Conservation (phyloP, 2,329 filamentous ascomycete species). For the Stagonosporopsis cucurbitacearum region DNA sequence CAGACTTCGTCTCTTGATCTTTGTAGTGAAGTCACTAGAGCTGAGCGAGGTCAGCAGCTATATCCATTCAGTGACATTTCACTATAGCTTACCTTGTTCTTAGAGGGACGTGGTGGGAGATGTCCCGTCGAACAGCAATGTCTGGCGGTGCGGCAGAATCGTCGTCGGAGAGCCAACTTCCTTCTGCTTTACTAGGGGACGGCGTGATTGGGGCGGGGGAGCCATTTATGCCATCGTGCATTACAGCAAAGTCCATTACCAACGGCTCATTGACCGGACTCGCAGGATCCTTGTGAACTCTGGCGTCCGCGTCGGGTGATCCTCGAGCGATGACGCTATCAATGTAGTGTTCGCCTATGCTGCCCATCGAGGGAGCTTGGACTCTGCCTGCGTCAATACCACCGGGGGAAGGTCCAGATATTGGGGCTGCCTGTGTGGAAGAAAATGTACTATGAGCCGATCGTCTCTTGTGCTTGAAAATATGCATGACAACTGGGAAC, state of each 20-base stretch:
- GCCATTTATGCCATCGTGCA: constrained; percentile 32
- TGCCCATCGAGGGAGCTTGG: constrained; percentile 36
- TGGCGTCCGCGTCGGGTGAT: constrained; percentile 24
- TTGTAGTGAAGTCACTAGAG: constrained; percentile 34
- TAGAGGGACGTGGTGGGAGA: constrained; percentile 42
- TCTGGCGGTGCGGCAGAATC: constrained; percentile 43
- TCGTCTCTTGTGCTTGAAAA: constrained; percentile 43
- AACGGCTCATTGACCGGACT: constrained; percentile 40
- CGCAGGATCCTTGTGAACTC: constrained; percentile 22
- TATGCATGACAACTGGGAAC: constrained; percentile 21
- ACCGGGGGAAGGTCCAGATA: constrained; percentile 16
- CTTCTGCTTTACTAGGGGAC: constrained; percentile 17
- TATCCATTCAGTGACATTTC: background rate
- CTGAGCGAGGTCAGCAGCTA: constrained; percentile 24
- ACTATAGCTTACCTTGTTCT: constrained; percentile 42
- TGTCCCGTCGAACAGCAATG: constrained; percentile 42
- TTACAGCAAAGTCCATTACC: constrained; percentile 38
- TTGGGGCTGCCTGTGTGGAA: constrained; percentile 28
- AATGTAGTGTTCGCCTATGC: constrained; percentile 29
- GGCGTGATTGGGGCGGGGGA: constrained; percentile 29
- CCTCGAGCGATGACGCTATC: constrained; percentile 38
- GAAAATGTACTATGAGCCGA: constrained; percentile 41
- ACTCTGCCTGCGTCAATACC: constrained; percentile 26
- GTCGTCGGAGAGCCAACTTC: constrained; percentile 39
- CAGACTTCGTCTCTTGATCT: constrained; percentile 24